Percentiles rank a stretch among this genome's conserved stretches.
phyloP scores from a whole-genome alignment of 768 basidiomycete species.

The Crassisporium funariophilum region DNA sequence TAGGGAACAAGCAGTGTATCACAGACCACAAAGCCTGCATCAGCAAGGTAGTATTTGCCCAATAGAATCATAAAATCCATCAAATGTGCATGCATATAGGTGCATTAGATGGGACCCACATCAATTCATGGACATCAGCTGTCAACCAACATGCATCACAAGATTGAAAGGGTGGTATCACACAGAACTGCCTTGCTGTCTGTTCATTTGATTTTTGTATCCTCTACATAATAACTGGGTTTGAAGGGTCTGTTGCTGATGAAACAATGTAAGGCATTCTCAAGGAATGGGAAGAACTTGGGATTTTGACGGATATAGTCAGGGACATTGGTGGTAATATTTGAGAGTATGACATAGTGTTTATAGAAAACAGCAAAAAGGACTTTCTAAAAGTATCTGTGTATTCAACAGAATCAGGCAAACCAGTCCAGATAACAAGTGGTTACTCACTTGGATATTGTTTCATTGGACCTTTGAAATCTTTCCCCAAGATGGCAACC shows the following conservation, averaged over 20 bases:
- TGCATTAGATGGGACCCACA: constrained; percentile 39
- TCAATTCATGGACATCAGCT: constrained; percentile 42
- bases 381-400: constrained; percentile 32
- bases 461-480: constrained; percentile 21
- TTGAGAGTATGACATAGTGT: constrained; percentile 20
- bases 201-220: constrained; percentile 27
- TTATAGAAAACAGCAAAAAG: constrained; percentile 30
- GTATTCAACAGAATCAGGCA: neutral
- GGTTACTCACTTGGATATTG: constrained; percentile 10
- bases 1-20: constrained; percentile 40
- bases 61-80: constrained; percentile 29
- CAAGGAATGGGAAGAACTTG: constrained; percentile 35
- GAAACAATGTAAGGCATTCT: constrained; percentile 29
- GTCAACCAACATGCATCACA: too few relatives aligned
- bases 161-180: constrained; percentile 35
- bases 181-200: constrained; percentile 37
- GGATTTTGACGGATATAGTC: constrained; percentile 23
- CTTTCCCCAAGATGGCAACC: constrained; percentile 20
- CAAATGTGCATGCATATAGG: constrained; percentile 27
- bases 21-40: constrained; percentile 31
- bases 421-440: neutral
- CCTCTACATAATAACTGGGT: too few relatives aligned
- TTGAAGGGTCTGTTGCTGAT: constrained; percentile 12
- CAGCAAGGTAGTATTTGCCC: constrained; percentile 32
- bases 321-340: neutral